Evolutionary conservation across 345 rosid genomes (phyloP).

Genomic region (Mercurialis annua): DNA sequence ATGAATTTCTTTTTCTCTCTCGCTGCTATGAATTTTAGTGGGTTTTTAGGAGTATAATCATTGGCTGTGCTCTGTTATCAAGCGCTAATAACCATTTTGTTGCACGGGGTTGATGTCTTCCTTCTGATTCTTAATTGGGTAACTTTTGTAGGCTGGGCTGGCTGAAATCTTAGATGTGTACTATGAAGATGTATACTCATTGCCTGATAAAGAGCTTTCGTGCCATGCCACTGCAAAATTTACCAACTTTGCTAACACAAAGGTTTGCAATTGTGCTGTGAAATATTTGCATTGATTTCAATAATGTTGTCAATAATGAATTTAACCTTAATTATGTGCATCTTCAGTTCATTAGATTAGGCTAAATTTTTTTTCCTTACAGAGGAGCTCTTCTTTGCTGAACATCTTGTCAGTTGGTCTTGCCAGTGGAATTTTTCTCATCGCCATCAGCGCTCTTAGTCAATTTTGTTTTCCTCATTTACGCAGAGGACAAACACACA

Average conservation of each 20-base stretch:
- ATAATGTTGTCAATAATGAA: background rate
- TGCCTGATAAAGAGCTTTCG: constrained; percentile 61
- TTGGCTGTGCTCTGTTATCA: background rate
- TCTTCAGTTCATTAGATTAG: background rate
- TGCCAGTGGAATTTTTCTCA: constrained; percentile 66
- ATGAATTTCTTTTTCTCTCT: background rate
- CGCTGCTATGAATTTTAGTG: background rate
- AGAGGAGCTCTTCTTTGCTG: constrained; percentile 55
- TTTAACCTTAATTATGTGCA: background rate
- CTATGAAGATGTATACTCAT: constrained; percentile 77
- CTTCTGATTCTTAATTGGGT: constrained; percentile 21
- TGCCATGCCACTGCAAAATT: constrained; percentile 41
- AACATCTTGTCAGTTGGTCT: constrained; percentile 47
- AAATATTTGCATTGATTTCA: background rate
- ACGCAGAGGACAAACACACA: constrained; percentile 33
- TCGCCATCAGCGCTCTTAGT: constrained; percentile 41
- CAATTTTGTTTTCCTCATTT: constrained; percentile 44
- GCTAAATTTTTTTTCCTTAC: constrained; percentile 28
- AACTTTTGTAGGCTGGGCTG: constrained; percentile 64
- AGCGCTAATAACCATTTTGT: background rate
- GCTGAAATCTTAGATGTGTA: constrained; percentile 75
- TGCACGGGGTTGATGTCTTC: background rate
- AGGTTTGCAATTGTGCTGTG: constrained; percentile 40
- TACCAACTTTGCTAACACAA: constrained; percentile 45
- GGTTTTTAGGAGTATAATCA: background rate